These are phyloP conservation scores for Aspergillus uvarum DNA, from an alignment of 2,329 filamentous ascomycete genomes.

Conservation along the genomic window DNA sequence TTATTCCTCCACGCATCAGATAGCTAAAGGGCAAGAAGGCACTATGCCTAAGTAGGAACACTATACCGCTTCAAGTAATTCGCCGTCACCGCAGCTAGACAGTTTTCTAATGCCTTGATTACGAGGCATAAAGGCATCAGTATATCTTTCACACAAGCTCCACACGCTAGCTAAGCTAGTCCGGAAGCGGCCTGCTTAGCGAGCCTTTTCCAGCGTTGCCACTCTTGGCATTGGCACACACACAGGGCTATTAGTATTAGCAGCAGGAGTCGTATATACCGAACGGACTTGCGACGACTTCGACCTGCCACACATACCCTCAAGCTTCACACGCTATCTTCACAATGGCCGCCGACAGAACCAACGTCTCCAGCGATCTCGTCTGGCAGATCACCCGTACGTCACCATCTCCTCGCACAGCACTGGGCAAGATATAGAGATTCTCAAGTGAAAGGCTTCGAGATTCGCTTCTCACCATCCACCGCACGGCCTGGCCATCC, in stretches of 20 bases:
- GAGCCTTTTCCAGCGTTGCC: slow-evolving; percentile 28
- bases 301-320: slow-evolving; percentile 24
- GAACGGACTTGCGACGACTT: slow-evolving; percentile 23
- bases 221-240: slow-evolving; percentile 34
- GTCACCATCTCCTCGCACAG: slow-evolving; percentile 46
- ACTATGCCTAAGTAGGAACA: no score
- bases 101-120: slow-evolving; percentile 10
- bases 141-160: not conserved
- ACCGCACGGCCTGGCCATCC: slow-evolving; percentile 13
- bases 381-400: slow-evolving; percentile 94
- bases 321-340: slow-evolving; percentile 25
- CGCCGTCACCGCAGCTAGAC: no score
- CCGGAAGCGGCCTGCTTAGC: slow-evolving; percentile 41
- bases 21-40: no score
- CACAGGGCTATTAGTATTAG: slow-evolving; percentile 20
- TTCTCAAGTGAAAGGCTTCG: not conserved
- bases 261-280: slow-evolving; percentile 3
- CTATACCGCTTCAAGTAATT: no score
- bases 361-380: slow-evolving; percentile 84
- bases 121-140: slow-evolving; percentile 11
- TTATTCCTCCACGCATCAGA: no score
- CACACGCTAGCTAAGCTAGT: slow-evolving; percentile 23
- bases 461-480: slow-evolving; percentile 1
- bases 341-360: slow-evolving; percentile 52
- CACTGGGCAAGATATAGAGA: not conserved